Evolutionary conservation across 2,329 filamentous ascomycete genomes (phyloP).

Genomic region (Nannizzia gypsea): DNA sequence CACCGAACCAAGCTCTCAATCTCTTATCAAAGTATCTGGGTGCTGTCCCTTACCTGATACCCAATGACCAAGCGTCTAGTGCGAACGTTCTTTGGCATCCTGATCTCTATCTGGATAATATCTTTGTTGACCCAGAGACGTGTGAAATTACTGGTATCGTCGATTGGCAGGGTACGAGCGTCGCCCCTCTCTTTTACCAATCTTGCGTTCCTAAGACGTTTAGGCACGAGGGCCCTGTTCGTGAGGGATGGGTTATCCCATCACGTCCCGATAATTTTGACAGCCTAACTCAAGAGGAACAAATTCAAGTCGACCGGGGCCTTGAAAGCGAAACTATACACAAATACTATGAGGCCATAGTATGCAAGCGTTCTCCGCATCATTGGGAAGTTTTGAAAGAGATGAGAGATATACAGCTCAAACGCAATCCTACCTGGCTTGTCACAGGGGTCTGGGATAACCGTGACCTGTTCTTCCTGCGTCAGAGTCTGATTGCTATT

Average conservation of each 20-base stretch:
- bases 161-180: constrained; percentile 22
- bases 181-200: constrained; percentile 22
- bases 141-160: constrained; percentile 22
- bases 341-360: constrained; percentile 26
- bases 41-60: background rate
- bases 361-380: constrained; percentile 20
- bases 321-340: constrained; percentile 25
- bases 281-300: constrained; percentile 17
- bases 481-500: constrained; percentile 14
- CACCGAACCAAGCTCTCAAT: constrained; percentile 17
- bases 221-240: constrained; percentile 19
- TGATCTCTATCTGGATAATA: constrained; percentile 22
- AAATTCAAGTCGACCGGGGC: constrained; percentile 19
- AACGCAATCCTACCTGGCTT: constrained; percentile 24
- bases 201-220: constrained; percentile 22
- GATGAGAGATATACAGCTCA: constrained; percentile 11
- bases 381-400: constrained; percentile 22
- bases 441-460: constrained; percentile 24
- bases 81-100: background rate
- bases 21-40: constrained; percentile 20
- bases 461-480: constrained; percentile 24
- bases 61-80: background rate
- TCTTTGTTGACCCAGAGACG: constrained; percentile 23
- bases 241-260: constrained; percentile 23
- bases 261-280: constrained; percentile 22